A percentile compares a stretch with the other conserved stretches of the same genome.
phyloP scores from a whole-genome alignment of 176 grass and related monocot genomes.

The Rhynchospora pubera region DNA sequence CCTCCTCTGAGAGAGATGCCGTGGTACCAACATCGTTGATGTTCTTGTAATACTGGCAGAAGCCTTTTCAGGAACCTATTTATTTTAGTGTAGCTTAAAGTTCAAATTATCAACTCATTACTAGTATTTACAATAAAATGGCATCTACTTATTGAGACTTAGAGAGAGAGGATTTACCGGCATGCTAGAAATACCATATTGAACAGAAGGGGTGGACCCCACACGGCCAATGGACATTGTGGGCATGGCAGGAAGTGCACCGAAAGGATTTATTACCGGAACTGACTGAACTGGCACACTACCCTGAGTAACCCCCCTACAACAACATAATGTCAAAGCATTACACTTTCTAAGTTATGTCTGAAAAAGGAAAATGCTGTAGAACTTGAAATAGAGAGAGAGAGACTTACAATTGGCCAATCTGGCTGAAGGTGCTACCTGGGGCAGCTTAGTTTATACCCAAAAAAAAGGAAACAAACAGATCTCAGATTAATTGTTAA shows the following conservation, averaged over 20 bases:
- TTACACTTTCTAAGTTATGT: not conserved
- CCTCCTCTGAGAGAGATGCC: conserved; percentile 83
- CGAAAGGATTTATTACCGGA: conserved; percentile 77
- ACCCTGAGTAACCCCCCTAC: conserved; percentile 42
- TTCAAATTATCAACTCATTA: not conserved
- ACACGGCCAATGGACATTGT: conserved; percentile 84
- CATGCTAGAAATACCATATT: conserved; percentile 98
- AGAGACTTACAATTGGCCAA: conserved; percentile 58
- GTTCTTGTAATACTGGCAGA: conserved; percentile 36
- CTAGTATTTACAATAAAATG: conserved; percentile 11
- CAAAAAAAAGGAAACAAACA: conserved; percentile 22
- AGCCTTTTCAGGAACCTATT: conserved; percentile 77
- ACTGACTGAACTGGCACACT: conserved; percentile 68
- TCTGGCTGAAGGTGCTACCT: conserved; percentile 39
- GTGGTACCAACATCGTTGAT: conserved; percentile 58
- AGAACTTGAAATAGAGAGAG: not conserved
- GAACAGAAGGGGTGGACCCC: conserved; percentile 71
- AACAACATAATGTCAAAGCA: conserved; percentile 25
- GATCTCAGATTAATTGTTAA: conserved; percentile 11
- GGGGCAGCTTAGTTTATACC: conserved; percentile 29
- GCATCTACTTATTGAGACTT: conserved; percentile 1
- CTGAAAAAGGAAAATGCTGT: not conserved
- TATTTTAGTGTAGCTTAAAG: conserved; percentile 20
- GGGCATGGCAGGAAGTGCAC: conserved; percentile 86
- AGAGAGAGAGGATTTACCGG: conserved; percentile 35